Evolutionary conservation across 805 yeast genomes (phyloP), one percentile per base, ranked within the genome.

Genomic region (Metschnikowia cerradonensis): DNA sequence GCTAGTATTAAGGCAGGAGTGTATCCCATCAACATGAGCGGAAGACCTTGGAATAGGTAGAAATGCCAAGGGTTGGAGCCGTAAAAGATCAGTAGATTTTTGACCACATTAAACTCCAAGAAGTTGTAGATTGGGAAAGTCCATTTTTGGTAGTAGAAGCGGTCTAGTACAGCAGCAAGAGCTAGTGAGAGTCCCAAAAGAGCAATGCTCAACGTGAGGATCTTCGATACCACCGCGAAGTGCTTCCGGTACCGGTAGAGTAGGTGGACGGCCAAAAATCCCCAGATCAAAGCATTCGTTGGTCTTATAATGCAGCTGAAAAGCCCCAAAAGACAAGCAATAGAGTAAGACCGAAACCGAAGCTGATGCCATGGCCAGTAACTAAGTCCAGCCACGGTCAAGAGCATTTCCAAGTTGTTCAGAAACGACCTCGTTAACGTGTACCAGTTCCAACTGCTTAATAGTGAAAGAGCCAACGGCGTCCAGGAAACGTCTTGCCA

Each of bases 31-130:
- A 86, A 65, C 45, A 91, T 66, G 8, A 92, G 70, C 0, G 99
- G 99, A 0, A 94, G 52, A 6, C 88, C 95, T 67, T 94, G 97
- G 6, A 79, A 64, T 2, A 92, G 35, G 66, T 94, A 94, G 70
- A 91, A 94, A 63, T 86, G 88, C 83, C 90, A 78, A 17, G 95
- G 86, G 17, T 94, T 83, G 0, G 76, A 71, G 0, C 99, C 99
- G 67, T 94, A 94, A 60, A 91, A 90, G 3, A 80, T 73, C 3
- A 96, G 85, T 17, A 89, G 71, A 19, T 88, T 82, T 41, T 82
- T 81, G 13, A 85, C 65, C n/a, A 86, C 78, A 62, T 91, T 91
- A 72, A 91, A 91, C 60, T 84, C 81, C 48, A 88, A 56, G 60
- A 91, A 91, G 56, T 83, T 82, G 63, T 77, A 68, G 0, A 84